phyloP scores from a whole-genome alignment of 1,284 basidiomycete genomes.

The Tremellales sp. region DNA sequence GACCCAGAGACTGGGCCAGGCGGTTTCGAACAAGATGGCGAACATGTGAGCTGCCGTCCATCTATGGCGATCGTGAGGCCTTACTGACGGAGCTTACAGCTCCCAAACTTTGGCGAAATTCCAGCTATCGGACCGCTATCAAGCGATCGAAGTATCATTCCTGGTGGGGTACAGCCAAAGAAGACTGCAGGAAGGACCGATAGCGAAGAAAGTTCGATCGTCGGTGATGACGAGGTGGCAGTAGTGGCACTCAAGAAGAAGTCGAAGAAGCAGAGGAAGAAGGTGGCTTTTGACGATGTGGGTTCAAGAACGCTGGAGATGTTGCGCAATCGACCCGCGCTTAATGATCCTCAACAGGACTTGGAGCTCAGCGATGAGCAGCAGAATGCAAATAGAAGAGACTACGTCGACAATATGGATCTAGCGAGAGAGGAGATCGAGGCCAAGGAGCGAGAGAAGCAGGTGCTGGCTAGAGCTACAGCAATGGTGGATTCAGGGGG shows the following conservation, averaged over 20 bases:
- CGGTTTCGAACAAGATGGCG: too few relatives aligned
- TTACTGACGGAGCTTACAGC: too few relatives aligned
- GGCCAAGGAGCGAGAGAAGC: constrained; percentile 12
- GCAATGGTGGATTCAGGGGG: constrained; percentile 26
- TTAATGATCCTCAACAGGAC: too few relatives aligned
- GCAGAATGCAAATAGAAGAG: constrained; percentile 9
- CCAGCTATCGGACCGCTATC: too few relatives aligned
- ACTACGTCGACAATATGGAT: constrained; percentile 20
- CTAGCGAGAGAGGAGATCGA: constrained; percentile 6
- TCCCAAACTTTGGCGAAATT: too few relatives aligned
- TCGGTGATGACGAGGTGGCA: constrained; percentile 9
- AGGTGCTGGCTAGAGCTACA: constrained; percentile 6
- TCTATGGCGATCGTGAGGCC: too few relatives aligned
- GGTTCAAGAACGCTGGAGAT: neutral
- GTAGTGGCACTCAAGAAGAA: constrained; percentile 10
- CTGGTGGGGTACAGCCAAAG: too few relatives aligned
- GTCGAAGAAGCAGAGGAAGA: constrained; percentile 14
- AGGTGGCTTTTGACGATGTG: constrained; percentile 16
- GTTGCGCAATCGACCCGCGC: neutral
- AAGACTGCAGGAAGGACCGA: neutral
- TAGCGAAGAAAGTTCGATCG: constrained; percentile 5
- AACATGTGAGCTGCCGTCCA: too few relatives aligned
- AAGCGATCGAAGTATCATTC: too few relatives aligned
- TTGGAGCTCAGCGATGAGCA: constrained; percentile 14
- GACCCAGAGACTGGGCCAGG: too few relatives aligned